These are phyloP conservation scores for Lactuca saligna DNA, from an alignment of 129 eudicot species.

Conservation along the genomic window DNA sequence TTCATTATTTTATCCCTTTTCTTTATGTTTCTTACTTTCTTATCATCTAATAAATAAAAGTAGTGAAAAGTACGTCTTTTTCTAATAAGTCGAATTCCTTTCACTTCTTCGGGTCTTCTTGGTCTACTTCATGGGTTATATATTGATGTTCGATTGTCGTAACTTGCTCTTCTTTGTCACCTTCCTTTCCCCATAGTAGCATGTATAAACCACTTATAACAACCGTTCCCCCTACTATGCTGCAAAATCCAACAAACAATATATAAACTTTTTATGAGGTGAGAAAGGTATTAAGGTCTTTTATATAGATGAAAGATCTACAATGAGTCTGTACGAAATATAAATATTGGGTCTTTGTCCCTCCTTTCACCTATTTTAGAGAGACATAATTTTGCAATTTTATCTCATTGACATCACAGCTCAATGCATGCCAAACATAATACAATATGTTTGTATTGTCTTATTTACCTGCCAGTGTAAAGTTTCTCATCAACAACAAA, in stretches of 20 bases:
- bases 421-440: neutral
- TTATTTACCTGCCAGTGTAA: slow-evolving; percentile 52
- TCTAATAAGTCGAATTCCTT: slow-evolving; percentile 9
- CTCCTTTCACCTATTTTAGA: neutral
- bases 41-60: neutral
- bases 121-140: slow-evolving; percentile 11
- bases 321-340: neutral
- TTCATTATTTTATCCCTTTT: too few relatives aligned
- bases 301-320: neutral
- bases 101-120: slow-evolving; percentile 22
- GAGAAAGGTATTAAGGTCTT: neutral
- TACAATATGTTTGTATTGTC: neutral
- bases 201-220: slow-evolving; percentile 53
- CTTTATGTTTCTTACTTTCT: too few relatives aligned
- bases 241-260: slow-evolving; percentile 30
- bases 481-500: slow-evolving; percentile 68
- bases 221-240: slow-evolving; percentile 48
- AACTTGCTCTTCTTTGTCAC: slow-evolving; percentile 31
- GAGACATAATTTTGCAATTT: neutral
- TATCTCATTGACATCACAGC: neutral
- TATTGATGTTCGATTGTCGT: slow-evolving; percentile 17
- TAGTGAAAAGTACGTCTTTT: neutral
- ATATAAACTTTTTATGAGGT: neutral
- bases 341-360: neutral
- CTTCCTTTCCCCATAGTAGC: slow-evolving; percentile 65